A percentile compares a stretch with the other conserved stretches of the same genome.
These are phyloP conservation scores for Morella rubra DNA, from an alignment of 306 rosid species.

Conservation along the genomic window DNA sequence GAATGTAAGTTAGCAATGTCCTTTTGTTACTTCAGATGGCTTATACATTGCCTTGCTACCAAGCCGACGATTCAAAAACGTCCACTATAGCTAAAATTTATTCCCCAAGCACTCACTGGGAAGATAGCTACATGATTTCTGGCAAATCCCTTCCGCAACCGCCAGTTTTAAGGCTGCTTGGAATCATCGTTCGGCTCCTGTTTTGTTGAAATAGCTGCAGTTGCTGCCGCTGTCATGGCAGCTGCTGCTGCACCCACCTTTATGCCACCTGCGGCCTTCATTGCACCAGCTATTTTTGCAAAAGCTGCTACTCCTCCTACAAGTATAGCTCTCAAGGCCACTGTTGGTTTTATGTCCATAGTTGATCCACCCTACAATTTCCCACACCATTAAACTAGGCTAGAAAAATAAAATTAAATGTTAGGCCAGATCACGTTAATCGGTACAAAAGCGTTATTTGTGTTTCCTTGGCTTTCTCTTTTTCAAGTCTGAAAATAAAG, in stretches of 20 bases:
- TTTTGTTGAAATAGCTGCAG: slow-evolving; percentile 68
- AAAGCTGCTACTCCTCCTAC: slow-evolving; percentile 90
- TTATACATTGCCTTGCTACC: slow-evolving; percentile 27
- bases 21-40: slow-evolving; percentile 13
- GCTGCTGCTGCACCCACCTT: slow-evolving; percentile 82
- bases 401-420: neutral
- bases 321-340: slow-evolving; percentile 75
- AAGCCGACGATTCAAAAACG: slow-evolving; percentile 15
- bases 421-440: neutral
- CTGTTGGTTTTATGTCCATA: slow-evolving; percentile 79
- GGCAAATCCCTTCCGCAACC: neutral
- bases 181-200: slow-evolving; percentile 54
- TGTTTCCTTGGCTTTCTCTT: neutral
- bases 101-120: slow-evolving; percentile 1
- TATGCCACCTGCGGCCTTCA: slow-evolving; percentile 87
- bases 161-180: slow-evolving; percentile 39
- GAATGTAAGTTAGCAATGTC: neutral
- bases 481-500: neutral
- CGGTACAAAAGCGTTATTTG: neutral
- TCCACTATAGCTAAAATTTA: neutral
- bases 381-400: slow-evolving; percentile 8
- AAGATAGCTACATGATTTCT: slow-evolving; percentile 20
- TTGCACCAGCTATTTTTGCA: slow-evolving; percentile 67
- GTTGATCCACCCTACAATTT: slow-evolving; percentile 34
- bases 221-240: slow-evolving; percentile 87